phyloP scores from a whole-genome alignment of 225 moss, liverwort and hornwort genomes.

The Rhytidiadelphus loreus region DNA sequence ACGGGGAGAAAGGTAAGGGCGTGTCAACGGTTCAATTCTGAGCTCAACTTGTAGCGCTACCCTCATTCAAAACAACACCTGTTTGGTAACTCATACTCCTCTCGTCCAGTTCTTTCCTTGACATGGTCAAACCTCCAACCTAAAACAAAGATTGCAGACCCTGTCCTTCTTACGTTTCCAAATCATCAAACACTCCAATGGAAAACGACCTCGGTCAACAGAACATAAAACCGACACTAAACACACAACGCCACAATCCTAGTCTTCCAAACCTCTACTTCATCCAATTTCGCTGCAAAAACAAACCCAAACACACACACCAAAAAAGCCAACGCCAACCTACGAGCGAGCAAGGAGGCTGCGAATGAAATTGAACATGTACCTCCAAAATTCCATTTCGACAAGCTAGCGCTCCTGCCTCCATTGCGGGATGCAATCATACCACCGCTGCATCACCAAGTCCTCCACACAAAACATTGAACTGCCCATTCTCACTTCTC shows the following conservation, averaged over 20 bases:
- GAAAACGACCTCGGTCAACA: not conserved
- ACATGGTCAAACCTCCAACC: not conserved
- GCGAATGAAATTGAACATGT: not conserved
- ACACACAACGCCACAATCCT: not conserved
- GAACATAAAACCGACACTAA: not conserved
- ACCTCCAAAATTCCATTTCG: not conserved
- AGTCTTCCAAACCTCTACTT: not conserved
- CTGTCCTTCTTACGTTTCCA: not conserved
- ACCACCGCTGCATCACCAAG: not conserved
- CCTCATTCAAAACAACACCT: not conserved
- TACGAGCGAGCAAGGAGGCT: not conserved
- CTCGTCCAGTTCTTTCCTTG: not conserved
- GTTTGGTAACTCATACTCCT: not conserved
- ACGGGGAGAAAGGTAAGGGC: not conserved
- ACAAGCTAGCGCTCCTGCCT: not conserved
- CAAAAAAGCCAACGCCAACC: not conserved
- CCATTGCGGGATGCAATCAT: not conserved
- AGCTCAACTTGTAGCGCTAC: not conserved
- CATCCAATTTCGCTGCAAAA: not conserved
- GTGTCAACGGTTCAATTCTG: not conserved
- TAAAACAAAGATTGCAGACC: not conserved
- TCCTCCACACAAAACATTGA: not conserved
- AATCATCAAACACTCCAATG: not conserved
- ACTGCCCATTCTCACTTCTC: not conserved
- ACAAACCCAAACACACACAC: not conserved